Conservation (phyloP, 441 rosid species). For the Raphanus hybrid region DNA sequence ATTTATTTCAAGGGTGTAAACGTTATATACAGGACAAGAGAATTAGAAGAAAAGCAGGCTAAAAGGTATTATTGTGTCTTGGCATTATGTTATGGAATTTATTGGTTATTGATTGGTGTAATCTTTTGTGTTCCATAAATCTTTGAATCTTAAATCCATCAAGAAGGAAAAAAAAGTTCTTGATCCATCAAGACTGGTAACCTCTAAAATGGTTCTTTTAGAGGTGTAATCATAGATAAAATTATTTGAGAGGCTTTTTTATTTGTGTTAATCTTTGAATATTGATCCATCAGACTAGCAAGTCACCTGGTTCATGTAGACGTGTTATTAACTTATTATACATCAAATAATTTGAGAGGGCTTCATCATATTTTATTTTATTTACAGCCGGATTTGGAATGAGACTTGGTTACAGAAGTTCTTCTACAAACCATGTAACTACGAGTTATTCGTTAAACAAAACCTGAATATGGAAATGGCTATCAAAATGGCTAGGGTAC, state of each 20-base stretch:
- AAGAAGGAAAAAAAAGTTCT: slow-evolving; percentile 28
- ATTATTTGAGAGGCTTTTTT: no score
- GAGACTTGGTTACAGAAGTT: slow-evolving; percentile 86
- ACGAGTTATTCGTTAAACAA: slow-evolving; percentile 91
- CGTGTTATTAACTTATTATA: no score
- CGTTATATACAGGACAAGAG: slow-evolving; percentile 72
- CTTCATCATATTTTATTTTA: background rate
- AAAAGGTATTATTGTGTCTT: slow-evolving; percentile 51
- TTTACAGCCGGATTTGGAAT: slow-evolving; percentile 82
- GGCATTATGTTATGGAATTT: slow-evolving; percentile 1
- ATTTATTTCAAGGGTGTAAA: slow-evolving; percentile 61
- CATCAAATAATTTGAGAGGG: no score
- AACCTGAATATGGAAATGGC: slow-evolving; percentile 94
- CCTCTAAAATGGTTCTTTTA: background rate
- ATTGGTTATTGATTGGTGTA: background rate
- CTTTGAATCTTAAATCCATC: slow-evolving; percentile 60
- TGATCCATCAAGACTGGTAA: slow-evolving; percentile 48
- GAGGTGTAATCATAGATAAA: no score
- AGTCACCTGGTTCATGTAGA: no score
- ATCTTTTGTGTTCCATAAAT: background rate
- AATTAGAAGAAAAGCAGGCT: slow-evolving; percentile 80
- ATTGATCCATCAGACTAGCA: no score
- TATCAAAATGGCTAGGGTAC: slow-evolving; percentile 87
- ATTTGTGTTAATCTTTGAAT: no score
- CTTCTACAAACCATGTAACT: slow-evolving; percentile 90